These are phyloP conservation scores for Globisporangium cylindrosporum DNA, from an alignment of 352 stramenopile species.

Conservation along the genomic window DNA sequence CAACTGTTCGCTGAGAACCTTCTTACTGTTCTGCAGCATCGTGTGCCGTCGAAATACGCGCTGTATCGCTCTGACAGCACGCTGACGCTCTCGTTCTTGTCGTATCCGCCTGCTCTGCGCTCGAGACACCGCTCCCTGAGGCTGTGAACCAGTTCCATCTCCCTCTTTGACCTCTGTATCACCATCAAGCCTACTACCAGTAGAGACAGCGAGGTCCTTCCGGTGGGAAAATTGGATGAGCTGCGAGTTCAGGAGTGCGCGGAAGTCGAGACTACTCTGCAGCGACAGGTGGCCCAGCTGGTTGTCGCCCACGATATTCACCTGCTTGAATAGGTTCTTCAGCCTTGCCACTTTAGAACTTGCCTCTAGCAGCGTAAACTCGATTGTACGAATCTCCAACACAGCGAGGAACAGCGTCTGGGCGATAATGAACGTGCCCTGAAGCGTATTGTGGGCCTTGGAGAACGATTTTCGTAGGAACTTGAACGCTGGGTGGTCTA, in stretches of 20 bases:
- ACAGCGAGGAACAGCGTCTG: conserved; percentile 48
- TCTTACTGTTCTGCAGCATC: background rate
- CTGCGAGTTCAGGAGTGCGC: conserved; percentile 38
- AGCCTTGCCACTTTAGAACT: conserved; percentile 12
- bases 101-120: conserved; percentile 4
- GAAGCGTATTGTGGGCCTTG: conserved; percentile 1
- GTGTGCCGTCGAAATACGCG: conserved; percentile 13
- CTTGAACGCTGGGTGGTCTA: conserved; percentile 28
- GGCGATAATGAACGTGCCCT: background rate
- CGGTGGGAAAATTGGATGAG: conserved; percentile 30
- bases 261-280: conserved; percentile 60
- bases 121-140: conserved; percentile 16
- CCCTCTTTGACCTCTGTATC: background rate
- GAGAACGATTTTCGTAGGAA: conserved; percentile 7
- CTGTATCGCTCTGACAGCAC: conserved; percentile 22
- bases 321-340: conserved; percentile 56
- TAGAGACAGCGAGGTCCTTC: background rate
- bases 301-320: conserved; percentile 58
- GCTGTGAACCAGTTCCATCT: conserved; percentile 7
- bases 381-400: conserved; percentile 46
- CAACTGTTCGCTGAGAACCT: background rate
- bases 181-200: background rate
- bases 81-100: background rate
- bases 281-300: conserved; percentile 42
- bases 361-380: conserved; percentile 44